phyloP scores from a whole-genome alignment of 345 rosid species.

The Hirschfeldia incana region DNA sequence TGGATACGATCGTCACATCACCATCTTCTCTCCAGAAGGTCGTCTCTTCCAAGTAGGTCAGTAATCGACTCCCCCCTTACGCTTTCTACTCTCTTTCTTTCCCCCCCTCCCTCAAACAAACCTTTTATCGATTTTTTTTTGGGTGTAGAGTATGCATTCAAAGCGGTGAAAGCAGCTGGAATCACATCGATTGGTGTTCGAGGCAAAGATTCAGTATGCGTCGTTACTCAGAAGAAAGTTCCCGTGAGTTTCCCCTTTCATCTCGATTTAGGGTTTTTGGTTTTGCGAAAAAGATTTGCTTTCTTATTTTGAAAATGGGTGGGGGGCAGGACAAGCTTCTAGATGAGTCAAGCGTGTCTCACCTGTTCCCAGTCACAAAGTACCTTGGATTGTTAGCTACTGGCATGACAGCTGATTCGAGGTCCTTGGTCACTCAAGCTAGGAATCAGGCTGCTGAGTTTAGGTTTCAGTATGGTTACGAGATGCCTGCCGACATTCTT shows the following conservation, averaged over 20 bases:
- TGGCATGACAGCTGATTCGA: slow-evolving; percentile 99
- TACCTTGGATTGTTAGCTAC: slow-evolving; percentile 91
- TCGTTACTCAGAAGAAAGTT: slow-evolving; percentile 98
- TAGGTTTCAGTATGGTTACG: slow-evolving; percentile 90
- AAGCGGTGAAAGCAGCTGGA: slow-evolving; percentile 96
- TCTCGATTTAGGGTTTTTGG: too few species aligned
- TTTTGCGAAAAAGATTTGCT: too few species aligned
- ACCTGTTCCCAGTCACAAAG: slow-evolving; percentile 89
- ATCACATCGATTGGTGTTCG: slow-evolving; percentile 95
- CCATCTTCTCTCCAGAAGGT: slow-evolving; percentile 89
- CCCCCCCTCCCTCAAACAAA: too few species aligned
- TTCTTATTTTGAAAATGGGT: too few species aligned
- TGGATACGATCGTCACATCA: slow-evolving; percentile 87
- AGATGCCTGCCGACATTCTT: slow-evolving; percentile 94
- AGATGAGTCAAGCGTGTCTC: slow-evolving; percentile 92
- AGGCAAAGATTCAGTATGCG: slow-evolving; percentile 93
- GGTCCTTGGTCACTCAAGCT: slow-evolving; percentile 97
- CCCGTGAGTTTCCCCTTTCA: slow-evolving; percentile 53
- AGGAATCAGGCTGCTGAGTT: slow-evolving; percentile 99
- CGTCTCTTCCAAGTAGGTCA: slow-evolving; percentile 64
- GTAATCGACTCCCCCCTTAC: too few species aligned
- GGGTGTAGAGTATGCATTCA: slow-evolving; percentile 83
- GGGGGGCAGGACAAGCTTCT: slow-evolving; percentile 88
- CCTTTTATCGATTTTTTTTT: too few species aligned
- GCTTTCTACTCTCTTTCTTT: too few species aligned